A percentile compares a stretch with the other conserved stretches of the same genome.
Evolutionary conservation across 1,284 basidiomycete genomes (phyloP).

Genomic region (Coniferiporia sulphurascens): DNA sequence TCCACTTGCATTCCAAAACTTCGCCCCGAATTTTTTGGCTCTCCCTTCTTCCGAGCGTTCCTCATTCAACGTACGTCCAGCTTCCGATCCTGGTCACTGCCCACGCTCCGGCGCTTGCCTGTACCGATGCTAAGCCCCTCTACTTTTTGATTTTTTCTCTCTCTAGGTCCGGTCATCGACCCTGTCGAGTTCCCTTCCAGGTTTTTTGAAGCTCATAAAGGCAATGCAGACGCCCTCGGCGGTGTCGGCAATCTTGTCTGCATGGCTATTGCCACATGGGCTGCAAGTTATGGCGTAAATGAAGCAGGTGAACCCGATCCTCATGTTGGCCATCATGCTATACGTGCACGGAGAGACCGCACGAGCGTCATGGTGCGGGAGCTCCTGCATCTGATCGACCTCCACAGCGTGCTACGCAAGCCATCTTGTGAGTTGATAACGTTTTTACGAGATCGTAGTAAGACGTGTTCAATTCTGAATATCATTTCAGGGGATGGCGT

Average conservation of each 20-base stretch:
- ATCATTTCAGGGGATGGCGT: slow-evolving; percentile 60
- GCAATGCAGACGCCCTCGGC: slow-evolving; percentile 47
- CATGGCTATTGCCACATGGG: slow-evolving; percentile 78
- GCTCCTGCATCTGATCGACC: slow-evolving; percentile 73
- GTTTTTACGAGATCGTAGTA: neutral
- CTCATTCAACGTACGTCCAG: slow-evolving; percentile 67
- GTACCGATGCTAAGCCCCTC: slow-evolving; percentile 21
- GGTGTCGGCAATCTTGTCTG: slow-evolving; percentile 60
- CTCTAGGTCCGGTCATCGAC: slow-evolving; percentile 64
- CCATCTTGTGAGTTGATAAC: slow-evolving; percentile 50
- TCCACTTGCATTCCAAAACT: slow-evolving; percentile 61
- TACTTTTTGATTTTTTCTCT: neutral
- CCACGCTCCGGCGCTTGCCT: slow-evolving; percentile 1
- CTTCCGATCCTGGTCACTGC: slow-evolving; percentile 6
- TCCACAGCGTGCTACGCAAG: slow-evolving; percentile 71
- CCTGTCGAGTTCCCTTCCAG: slow-evolving; percentile 69
- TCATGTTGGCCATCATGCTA: slow-evolving; percentile 31
- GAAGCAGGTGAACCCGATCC: slow-evolving; percentile 55
- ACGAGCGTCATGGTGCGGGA: slow-evolving; percentile 62
- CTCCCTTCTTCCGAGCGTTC: slow-evolving; percentile 78
- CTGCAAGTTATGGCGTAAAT: slow-evolving; percentile 79
- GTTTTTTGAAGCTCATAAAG: slow-evolving; percentile 58
- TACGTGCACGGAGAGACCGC: slow-evolving; percentile 36
- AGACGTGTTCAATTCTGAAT: neutral
- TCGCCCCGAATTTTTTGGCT: slow-evolving; percentile 73